Base-by-base conservation (phyloP, 306 rosid species). In the Argentina anserina region DNA sequence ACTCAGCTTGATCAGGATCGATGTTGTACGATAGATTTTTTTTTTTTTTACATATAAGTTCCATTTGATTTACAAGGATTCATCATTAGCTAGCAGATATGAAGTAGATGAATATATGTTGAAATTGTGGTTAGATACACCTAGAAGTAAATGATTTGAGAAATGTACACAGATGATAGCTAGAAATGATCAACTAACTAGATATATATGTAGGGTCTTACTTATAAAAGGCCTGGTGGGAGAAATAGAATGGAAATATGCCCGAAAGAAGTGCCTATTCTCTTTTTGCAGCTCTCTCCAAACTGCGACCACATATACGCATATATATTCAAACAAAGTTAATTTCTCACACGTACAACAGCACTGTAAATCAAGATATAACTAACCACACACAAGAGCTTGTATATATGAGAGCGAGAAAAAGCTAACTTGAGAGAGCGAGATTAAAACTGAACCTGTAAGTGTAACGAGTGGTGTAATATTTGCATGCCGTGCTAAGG, bases 241-340 rank as follows among this genome's bases (percentile, higher is more conserved):
- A 74, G 83, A 37, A 46, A 83, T 75, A 49, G 87, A 68, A 53
- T 89, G 87, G 74, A 81, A 85, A 72, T 91, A 94, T 73, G 94
- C 86, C 50, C 82, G 84, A 67, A 94, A 94, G 86, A 94, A 91
- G 78, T 89, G 83, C 60, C 66, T 76, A 71, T 94, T 91, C 86
- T 94, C 98, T 79, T 94, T 94, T 45, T 91, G 95, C 71, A 94
- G 84, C 83, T 89, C 98, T 71, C 82, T 89, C 98, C 98, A 94
- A 74, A 91, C 97, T 94, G 87, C 81, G 74, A n/a, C 0, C 64
- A 47, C 17, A 53, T 50, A 53, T 50, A 17, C 15, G 12, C 9
- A 43, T 7, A 71, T 8, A 45, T 23, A 58, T 53, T 17, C 21
- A 46, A 14, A 1, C 6, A 45, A 15, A 18, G 53, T 74, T 21